Conservation (phyloP, 2,329 filamentous ascomycete genomes). For the Sarocladium oryzae region DNA sequence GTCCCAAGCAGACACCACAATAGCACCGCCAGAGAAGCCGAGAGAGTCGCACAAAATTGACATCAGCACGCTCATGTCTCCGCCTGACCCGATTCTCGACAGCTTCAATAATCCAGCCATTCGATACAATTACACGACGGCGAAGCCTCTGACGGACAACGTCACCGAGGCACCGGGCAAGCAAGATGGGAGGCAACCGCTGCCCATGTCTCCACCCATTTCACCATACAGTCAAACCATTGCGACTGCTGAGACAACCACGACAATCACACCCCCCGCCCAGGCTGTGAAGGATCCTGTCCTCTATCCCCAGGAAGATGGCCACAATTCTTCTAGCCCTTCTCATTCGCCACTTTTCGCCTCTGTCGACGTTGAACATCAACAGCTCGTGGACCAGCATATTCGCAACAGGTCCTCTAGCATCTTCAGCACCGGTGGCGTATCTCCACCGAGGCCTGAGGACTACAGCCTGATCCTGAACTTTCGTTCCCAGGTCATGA, state of each 20-base stretch:
- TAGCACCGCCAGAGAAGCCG: conserved; percentile 23
- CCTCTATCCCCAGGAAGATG: conserved; percentile 46
- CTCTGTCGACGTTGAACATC: conserved; percentile 1
- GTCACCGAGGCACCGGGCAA: conserved; percentile 9
- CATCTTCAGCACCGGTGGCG: conserved; percentile 32
- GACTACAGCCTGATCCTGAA: conserved; percentile 48
- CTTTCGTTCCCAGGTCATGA: conserved; percentile 47
- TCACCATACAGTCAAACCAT: conserved; percentile 38
- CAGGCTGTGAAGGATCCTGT: conserved; percentile 46
- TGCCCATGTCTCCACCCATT: conserved; percentile 51
- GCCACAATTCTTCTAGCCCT: conserved; percentile 29
- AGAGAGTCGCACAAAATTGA: conserved; percentile 35
- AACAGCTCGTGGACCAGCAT: conserved; percentile 25
- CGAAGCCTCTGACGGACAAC: not conserved
- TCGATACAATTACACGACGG: conserved; percentile 4
- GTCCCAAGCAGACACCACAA: conserved; percentile 17
- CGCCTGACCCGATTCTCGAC: conserved; percentile 50
- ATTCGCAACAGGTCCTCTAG: conserved; percentile 35
- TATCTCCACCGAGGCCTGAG: conserved; percentile 41
- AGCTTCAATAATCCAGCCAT: conserved; percentile 38
- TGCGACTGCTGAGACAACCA: conserved; percentile 19
- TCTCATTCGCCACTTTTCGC: conserved; percentile 17
- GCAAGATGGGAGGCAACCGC: conserved; percentile 21
- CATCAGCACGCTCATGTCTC: conserved; percentile 55
- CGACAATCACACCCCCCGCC: conserved; percentile 19